Percentiles rank a stretch among this genome's conserved stretches.
These are phyloP conservation scores for Marsdenia floribunda DNA, from an alignment of 257 asterid genomes.

Conservation along the genomic window DNA sequence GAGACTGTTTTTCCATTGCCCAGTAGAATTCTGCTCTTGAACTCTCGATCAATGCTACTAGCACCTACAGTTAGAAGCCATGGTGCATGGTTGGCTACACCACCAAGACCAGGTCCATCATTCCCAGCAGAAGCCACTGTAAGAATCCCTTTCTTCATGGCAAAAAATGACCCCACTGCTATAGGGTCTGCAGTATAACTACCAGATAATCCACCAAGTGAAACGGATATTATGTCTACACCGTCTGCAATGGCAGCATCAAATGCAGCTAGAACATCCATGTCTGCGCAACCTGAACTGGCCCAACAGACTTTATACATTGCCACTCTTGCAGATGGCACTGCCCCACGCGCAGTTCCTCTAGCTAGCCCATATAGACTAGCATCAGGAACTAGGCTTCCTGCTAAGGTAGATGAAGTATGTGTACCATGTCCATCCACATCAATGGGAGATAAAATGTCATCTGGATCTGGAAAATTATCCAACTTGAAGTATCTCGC, in stretches of 20 bases:
- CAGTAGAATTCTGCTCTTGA: constrained; percentile 55
- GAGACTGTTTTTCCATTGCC: constrained; percentile 61
- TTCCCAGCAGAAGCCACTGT: constrained; percentile 90
- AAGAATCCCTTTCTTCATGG: constrained; percentile 69
- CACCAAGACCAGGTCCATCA: constrained; percentile 52
- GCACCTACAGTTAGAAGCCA: constrained; percentile 91
- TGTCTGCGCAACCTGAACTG: constrained; percentile 60
- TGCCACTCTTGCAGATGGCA: constrained; percentile 85
- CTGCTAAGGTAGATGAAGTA: constrained; percentile 86
- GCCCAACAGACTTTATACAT: constrained; percentile 89
- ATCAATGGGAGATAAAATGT: constrained; percentile 69
- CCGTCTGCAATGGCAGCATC: constrained; percentile 88
- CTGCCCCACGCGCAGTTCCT: constrained; percentile 92
- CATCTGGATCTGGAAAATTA: constrained; percentile 39
- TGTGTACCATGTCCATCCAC: constrained; percentile 92
- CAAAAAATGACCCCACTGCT: constrained; percentile 73
- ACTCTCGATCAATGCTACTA: constrained; percentile 65
- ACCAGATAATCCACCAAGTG: constrained; percentile 62
- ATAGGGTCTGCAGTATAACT: constrained; percentile 59
- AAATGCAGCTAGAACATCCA: constrained; percentile 87
- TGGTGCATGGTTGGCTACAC: constrained; percentile 72
- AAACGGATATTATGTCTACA: constrained; percentile 77
- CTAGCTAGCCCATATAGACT: constrained; percentile 62
- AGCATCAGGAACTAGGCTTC: constrained; percentile 54
- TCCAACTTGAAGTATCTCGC: constrained; percentile 87